phyloP scores from a whole-genome alignment of 2,329 filamentous ascomycete species.

The Rutstroemia sp. region DNA sequence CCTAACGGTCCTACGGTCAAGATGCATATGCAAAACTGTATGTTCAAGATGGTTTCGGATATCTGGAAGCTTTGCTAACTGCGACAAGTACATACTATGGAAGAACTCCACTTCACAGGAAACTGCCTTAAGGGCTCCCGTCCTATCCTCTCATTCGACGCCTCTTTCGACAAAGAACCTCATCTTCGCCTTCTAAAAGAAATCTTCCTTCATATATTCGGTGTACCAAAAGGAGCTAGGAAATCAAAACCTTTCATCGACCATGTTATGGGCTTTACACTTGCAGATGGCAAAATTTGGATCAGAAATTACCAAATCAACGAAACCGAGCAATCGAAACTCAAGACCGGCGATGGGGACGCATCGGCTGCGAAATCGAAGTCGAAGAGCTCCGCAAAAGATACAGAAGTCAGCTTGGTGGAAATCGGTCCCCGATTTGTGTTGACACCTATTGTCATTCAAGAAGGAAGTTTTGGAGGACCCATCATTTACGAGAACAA shows the following conservation, averaged over 20 bases:
- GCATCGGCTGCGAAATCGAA: constrained; percentile 34
- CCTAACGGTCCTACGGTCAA: constrained; percentile 56
- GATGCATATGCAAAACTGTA: constrained; percentile 72
- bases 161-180: constrained; percentile 72
- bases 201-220: constrained; percentile 82
- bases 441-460: constrained; percentile 87
- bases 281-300: constrained; percentile 93
- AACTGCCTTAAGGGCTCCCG: constrained; percentile 94
- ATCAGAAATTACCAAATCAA: constrained; percentile 89
- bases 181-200: constrained; percentile 82
- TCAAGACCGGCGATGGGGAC: constrained; percentile 32
- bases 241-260: constrained; percentile 96
- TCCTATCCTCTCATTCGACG: constrained; percentile 87
- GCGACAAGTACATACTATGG: constrained; percentile 79
- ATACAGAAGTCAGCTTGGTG: constrained; percentile 74
- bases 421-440: constrained; percentile 95
- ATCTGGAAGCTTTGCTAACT: constrained; percentile 5
- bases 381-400: constrained; percentile 38
- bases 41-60: background rate
- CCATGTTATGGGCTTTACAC: constrained; percentile 86
- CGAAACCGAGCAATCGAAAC: constrained; percentile 62
- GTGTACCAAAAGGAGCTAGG: constrained; percentile 78
- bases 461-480: constrained; percentile 90
- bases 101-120: constrained; percentile 91
- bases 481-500: constrained; percentile 98